A percentile compares a stretch with the other conserved stretches of the same genome.
Evolutionary conservation across 2,329 filamentous ascomycete species (phyloP).

Genomic region (Verticillium dahliae): DNA sequence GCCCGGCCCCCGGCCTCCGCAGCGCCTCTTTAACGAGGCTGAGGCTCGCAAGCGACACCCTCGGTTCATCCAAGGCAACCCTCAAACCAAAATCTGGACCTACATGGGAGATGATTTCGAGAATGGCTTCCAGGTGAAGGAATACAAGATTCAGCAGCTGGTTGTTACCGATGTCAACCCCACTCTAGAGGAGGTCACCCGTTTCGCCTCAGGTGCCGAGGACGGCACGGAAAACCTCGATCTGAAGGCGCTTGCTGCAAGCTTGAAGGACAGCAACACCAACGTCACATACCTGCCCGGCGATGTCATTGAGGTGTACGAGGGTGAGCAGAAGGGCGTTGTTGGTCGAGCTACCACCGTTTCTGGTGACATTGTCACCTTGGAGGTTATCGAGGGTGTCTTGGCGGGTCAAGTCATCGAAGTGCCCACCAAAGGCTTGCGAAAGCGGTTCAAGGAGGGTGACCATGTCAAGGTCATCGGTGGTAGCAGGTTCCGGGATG

Average conservation of each 20-base stretch:
- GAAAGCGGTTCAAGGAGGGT: constrained; percentile 87
- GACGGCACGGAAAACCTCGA: constrained; percentile 94
- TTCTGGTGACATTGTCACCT: constrained; percentile 84
- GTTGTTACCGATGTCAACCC: constrained; percentile 88
- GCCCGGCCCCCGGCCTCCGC: constrained; percentile 67
- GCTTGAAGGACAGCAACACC: constrained; percentile 75
- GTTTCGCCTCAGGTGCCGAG: constrained; percentile 79
- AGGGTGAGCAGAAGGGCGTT: constrained; percentile 90
- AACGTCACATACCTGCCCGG: constrained; percentile 84
- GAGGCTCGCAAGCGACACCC: constrained; percentile 87
- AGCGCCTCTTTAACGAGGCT: constrained; percentile 84
- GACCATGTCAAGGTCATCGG: constrained; percentile 99
- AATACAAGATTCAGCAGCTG: constrained; percentile 83
- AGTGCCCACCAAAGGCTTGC: constrained; percentile 83
- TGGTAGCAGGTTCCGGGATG: constrained; percentile 87
- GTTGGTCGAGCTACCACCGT: constrained; percentile 80
- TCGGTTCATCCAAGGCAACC: constrained; percentile 55
- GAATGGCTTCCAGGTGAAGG: constrained; percentile 89
- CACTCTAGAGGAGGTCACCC: constrained; percentile 90
- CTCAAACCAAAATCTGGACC: constrained; percentile 72
- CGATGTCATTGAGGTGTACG: constrained; percentile 93
- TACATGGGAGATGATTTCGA: constrained; percentile 88
- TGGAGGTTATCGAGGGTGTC: constrained; percentile 77
- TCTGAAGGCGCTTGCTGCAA: constrained; percentile 82
- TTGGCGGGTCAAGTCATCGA: constrained; percentile 81